A percentile compares a stretch with the other conserved stretches of the same genome.
phyloP scores from a whole-genome alignment of 345 rosid species.

The Hibiscus syriacus region DNA sequence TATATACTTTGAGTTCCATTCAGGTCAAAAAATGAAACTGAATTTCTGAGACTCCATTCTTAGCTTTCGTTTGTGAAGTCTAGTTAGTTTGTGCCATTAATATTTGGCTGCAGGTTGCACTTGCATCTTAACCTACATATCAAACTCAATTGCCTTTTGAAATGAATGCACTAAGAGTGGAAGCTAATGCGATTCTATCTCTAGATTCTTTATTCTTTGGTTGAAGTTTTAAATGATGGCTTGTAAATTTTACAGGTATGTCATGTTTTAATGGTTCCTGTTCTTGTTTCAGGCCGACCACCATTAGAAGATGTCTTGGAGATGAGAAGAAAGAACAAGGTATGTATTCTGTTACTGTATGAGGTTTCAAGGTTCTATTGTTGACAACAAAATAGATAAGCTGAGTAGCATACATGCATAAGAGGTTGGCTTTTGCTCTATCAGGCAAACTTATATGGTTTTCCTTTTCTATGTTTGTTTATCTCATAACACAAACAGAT shows the following conservation, averaged over 20 bases:
- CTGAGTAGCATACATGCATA: neutral
- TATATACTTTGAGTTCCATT: neutral
- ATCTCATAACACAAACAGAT: neutral
- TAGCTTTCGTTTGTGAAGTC: neutral
- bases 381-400: neutral
- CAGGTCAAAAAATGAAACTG: neutral
- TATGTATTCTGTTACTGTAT: neutral
- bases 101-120: neutral
- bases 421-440: neutral
- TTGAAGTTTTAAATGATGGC: neutral
- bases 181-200: neutral
- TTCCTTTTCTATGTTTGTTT: neutral
- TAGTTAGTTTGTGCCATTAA: neutral
- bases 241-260: neutral
- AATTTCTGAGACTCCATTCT: neutral
- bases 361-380: neutral
- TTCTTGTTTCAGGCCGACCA: constrained; percentile 54
- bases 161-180: neutral
- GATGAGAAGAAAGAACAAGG: constrained; percentile 35
- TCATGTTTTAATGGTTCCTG: neutral
- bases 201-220: neutral
- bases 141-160: neutral
- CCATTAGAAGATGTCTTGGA: constrained; percentile 33
- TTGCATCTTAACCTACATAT: neutral
- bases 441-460: neutral